Evolutionary conservation across 805 yeast species (phyloP), one percentile per base, ranked within the genome.

Genomic region (Cyberlindnera amylophila): DNA sequence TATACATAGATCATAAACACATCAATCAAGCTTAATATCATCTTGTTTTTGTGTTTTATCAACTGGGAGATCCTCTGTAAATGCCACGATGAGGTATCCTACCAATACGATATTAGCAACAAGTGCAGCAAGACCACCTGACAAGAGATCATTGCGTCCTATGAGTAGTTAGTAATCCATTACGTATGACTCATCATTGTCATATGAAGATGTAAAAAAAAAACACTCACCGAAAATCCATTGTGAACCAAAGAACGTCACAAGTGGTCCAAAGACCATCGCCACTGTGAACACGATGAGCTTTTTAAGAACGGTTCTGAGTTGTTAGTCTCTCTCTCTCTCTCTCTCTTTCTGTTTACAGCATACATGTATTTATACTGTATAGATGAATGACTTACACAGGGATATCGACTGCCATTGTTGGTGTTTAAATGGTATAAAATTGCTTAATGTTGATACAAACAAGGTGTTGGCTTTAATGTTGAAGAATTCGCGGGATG

Each of bases 61-160:
- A 6, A 59, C 51, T 12, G 56, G 57, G 33, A 61, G 61, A 39
- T 82, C 83, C 58, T 86, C 95, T 17, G 72, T 73, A 63, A 85
- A 85, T 1, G 95, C 93, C 46, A 75, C 84, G 14, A 82, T 69
- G 27, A 86, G 79, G 55, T 82, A 86, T 1, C 84, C 86, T 39
- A 85, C 75, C 50, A 86, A 66, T 16, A 86, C 93, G 6, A 81
- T 64, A 56, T 86, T 86, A 21, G 93, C 93, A 43, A 77, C 76
- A 14, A 77, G 69, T 3, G 93, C 93, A 29, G 90, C 87, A n/a
- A 81, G 57, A 3, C 93, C 93, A 32, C 95, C 95, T 38, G 87
- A 80, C 11, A 82, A 65, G 12, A 85, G 62, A 1, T 89, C 75
- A 54, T 76, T 84, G 19, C 45, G 50, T 21, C 46, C 50, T 48